Percentiles rank a stretch among this genome's conserved stretches.
Evolutionary conservation across 805 yeast species (phyloP).

Genomic region (Blastobotrys terrestris): DNA sequence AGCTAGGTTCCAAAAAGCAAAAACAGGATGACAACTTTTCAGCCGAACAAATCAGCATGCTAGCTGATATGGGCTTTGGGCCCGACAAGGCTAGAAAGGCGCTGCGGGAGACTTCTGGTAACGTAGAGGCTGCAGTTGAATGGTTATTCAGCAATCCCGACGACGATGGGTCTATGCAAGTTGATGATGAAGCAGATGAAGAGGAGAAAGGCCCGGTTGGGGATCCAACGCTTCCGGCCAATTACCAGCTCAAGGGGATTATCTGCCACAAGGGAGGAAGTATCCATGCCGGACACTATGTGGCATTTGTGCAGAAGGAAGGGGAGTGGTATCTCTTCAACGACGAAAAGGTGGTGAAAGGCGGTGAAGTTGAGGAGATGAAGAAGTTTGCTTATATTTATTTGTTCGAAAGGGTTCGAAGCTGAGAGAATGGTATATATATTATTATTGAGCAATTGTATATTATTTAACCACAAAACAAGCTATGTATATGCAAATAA

Average conservation of each 20-base stretch:
- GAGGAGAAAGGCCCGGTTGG: constrained; percentile 17
- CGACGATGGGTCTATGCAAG: constrained; percentile 11
- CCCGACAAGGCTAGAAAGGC: constrained; percentile 66
- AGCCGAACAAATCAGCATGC: constrained; percentile 33
- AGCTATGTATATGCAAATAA: too few species aligned
- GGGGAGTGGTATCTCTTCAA: constrained; percentile 72
- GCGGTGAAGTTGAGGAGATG: constrained; percentile 39
- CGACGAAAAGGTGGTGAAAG: constrained; percentile 76
- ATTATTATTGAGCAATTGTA: neutral
- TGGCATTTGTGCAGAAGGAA: constrained; percentile 55
- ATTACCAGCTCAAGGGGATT: constrained; percentile 53
- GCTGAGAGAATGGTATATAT: neutral
- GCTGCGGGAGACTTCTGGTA: constrained; percentile 48
- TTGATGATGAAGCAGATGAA: constrained; percentile 7
- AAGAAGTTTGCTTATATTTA: constrained; percentile 45
- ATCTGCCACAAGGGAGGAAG: constrained; percentile 87
- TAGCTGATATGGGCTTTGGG: constrained; percentile 75
- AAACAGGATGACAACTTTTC: constrained; percentile 9
- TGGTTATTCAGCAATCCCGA: constrained; percentile 85
- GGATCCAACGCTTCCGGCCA: constrained; percentile 26
- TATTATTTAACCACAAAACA: neutral
- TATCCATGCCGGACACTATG: constrained; percentile 90
- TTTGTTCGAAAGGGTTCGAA: constrained; percentile 29
- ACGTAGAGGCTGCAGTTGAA: constrained; percentile 74
- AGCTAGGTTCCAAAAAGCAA: constrained; percentile 11